Percentiles rank a stretch among this genome's conserved stretches.
Evolutionary conservation across 192 early-diverging fungal genomes (phyloP).

Genomic region (Coemansia sp.): DNA sequence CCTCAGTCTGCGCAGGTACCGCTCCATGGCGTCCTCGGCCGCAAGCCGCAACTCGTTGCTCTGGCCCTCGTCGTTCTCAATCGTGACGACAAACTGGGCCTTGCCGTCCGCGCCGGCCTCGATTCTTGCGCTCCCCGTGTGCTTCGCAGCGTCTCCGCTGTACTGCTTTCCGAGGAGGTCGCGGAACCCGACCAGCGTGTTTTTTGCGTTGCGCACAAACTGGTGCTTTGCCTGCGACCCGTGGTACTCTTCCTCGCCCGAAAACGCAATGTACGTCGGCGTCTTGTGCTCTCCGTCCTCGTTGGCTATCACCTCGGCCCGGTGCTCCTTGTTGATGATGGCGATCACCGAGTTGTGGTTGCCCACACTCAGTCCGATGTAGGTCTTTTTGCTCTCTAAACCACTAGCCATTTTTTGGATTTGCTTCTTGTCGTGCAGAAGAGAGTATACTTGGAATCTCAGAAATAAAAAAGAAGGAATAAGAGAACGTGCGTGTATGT

Average conservation of each 20-base stretch:
- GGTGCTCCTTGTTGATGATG: conserved; percentile 72
- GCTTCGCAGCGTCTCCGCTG: conserved; percentile 41
- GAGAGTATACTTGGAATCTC: not conserved
- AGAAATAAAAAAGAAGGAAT: conserved; percentile 9
- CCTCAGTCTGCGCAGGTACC: conserved; percentile 77
- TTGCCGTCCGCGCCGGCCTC: conserved; percentile 60
- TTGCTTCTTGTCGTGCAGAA: not conserved
- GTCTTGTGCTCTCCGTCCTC: conserved; percentile 97
- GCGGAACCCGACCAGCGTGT: conserved; percentile 88
- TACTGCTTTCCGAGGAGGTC: conserved; percentile 69
- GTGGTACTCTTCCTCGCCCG: conserved; percentile 83
- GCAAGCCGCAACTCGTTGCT: conserved; percentile 61
- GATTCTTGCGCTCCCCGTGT: conserved; percentile 56
- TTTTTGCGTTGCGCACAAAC: conserved; percentile 82
- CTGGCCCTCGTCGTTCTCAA: conserved; percentile 56
- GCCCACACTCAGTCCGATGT: conserved; percentile 85
- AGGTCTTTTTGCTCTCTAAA: conserved; percentile 26
- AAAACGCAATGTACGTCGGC: conserved; percentile 90
- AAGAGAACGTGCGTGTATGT: not conserved
- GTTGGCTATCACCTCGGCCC: conserved; percentile 90
- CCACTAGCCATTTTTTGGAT: conserved; percentile 12
- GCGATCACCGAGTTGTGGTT: conserved; percentile 82
- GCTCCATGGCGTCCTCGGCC: conserved; percentile 72
- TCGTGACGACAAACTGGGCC: conserved; percentile 65
- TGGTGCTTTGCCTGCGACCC: conserved; percentile 79